Conservation (phyloP, 1,139 yeast genomes). For the Pichiaceae sp. region DNA sequence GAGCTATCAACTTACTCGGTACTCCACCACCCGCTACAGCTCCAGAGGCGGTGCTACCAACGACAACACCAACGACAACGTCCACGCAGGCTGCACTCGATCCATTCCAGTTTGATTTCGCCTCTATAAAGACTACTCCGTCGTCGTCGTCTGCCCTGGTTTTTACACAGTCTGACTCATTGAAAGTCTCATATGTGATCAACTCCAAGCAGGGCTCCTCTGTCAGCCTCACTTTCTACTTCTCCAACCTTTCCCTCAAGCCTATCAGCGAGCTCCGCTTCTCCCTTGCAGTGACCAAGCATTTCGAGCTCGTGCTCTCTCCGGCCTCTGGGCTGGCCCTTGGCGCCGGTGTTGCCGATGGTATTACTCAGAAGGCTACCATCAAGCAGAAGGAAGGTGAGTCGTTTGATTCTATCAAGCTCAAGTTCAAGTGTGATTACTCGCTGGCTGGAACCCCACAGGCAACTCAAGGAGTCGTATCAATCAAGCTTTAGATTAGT, state of each 20-base stretch:
- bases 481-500: constrained; percentile 6
- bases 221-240: constrained; percentile 32
- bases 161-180: constrained; percentile 37
- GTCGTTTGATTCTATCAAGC: constrained; percentile 42
- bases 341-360: constrained; percentile 41
- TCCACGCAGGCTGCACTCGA: constrained; percentile 26
- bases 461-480: constrained; percentile 52
- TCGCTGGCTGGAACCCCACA: constrained; percentile 34
- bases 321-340: constrained; percentile 61
- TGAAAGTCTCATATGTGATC: constrained; percentile 48
- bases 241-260: constrained; percentile 35
- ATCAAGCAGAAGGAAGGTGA: constrained; percentile 42
- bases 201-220: constrained; percentile 29
- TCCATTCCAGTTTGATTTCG: constrained; percentile 45
- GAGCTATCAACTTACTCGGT: constrained; percentile 29
- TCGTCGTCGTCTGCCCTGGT: not conserved
- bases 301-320: constrained; percentile 53
- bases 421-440: constrained; percentile 76
- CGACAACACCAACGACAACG: constrained; percentile 7
- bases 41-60: constrained; percentile 9
- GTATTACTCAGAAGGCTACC: constrained; percentile 52
- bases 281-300: constrained; percentile 77
- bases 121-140: constrained; percentile 29
- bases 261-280: constrained; percentile 51
- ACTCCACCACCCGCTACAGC: constrained; percentile 13